Conservation (phyloP, 768 basidiomycete genomes). For the Galerina sulciceps region DNA sequence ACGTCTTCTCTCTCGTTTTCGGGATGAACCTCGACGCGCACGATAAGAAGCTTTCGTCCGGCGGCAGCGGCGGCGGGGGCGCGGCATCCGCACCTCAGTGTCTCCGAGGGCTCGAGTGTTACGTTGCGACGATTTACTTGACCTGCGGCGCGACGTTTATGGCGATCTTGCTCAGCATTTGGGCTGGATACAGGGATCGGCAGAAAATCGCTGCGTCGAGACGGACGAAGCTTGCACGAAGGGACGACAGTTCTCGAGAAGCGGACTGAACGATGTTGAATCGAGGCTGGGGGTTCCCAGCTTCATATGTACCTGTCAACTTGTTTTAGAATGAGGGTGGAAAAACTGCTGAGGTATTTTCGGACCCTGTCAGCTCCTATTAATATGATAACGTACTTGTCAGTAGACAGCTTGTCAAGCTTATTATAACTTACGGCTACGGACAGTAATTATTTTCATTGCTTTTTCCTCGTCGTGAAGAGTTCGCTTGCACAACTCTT, state of each 20-base stretch:
- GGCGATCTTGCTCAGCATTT: constrained; percentile 50
- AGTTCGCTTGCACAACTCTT: too few species aligned
- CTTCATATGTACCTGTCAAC: too few species aligned
- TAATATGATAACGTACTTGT: too few species aligned
- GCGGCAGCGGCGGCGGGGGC: background rate
- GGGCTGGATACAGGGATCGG: constrained; percentile 55
- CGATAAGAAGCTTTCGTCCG: constrained; percentile 26
- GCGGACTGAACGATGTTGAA: background rate
- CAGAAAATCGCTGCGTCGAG: constrained; percentile 28
- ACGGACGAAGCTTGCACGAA: constrained; percentile 4
- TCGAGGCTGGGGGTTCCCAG: background rate
- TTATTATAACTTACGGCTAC: too few species aligned
- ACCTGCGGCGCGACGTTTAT: constrained; percentile 50
- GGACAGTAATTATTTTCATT: too few species aligned
- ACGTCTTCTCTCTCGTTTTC: constrained; percentile 84
- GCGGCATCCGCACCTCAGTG: constrained; percentile 43
- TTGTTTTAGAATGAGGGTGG: too few species aligned
- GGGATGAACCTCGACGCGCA: constrained; percentile 83
- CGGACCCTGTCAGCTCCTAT: too few species aligned
- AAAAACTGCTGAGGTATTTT: too few species aligned
- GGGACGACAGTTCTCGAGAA: constrained; percentile 5
- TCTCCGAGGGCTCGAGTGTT: constrained; percentile 61
- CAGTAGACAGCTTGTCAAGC: too few species aligned
- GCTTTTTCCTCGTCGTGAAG: too few species aligned
- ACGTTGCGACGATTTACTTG: constrained; percentile 59